A percentile compares a stretch with the other conserved stretches of the same genome.
Conservation (phyloP, 2,329 filamentous ascomycete species). For the Penicillium sp. region DNA sequence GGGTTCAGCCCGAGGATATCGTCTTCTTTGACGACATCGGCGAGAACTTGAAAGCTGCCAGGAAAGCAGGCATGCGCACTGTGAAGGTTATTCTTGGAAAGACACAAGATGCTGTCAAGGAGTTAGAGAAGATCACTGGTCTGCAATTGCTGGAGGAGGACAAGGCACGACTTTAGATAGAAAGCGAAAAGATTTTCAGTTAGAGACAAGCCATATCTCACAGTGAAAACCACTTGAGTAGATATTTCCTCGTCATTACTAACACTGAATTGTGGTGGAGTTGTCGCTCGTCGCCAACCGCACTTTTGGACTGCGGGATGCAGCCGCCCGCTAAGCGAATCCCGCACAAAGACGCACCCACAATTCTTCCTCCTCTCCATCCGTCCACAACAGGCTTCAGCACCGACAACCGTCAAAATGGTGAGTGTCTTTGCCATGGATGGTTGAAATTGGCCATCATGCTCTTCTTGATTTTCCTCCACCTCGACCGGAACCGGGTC, state of each 20-base stretch:
- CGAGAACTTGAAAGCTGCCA: conserved; percentile 78
- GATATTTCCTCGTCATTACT: too few relatives aligned
- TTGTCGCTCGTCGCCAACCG: conserved; percentile 38
- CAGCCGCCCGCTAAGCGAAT: conserved; percentile 40
- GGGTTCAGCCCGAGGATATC: conserved; percentile 60
- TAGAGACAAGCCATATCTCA: too few relatives aligned
- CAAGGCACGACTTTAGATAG: conserved; percentile 36
- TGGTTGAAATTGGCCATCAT: conserved; percentile 22
- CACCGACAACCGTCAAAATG: conserved; percentile 41
- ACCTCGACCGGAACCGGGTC: conserved; percentile 52
- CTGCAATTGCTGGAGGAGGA: conserved; percentile 45
- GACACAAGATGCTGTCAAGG: conserved; percentile 72
- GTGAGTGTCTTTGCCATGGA: conserved; percentile 35
- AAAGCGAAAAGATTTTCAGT: too few relatives aligned
- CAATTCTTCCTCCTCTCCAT: conserved; percentile 31
- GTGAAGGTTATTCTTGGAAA: conserved; percentile 77
- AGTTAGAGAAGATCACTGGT: conserved; percentile 70
- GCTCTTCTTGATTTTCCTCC: conserved; percentile 15
- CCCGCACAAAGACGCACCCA: conserved; percentile 37
- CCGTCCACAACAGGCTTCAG: conserved; percentile 30
- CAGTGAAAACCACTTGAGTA: too few relatives aligned
- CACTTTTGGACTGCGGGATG: conserved; percentile 30
- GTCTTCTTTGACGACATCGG: conserved; percentile 93
- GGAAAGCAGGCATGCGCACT: conserved; percentile 67
- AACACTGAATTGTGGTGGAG: not conserved